Conservation (phyloP, 2,329 filamentous ascomycete genomes). For the Davidsoniella eucalypti region DNA sequence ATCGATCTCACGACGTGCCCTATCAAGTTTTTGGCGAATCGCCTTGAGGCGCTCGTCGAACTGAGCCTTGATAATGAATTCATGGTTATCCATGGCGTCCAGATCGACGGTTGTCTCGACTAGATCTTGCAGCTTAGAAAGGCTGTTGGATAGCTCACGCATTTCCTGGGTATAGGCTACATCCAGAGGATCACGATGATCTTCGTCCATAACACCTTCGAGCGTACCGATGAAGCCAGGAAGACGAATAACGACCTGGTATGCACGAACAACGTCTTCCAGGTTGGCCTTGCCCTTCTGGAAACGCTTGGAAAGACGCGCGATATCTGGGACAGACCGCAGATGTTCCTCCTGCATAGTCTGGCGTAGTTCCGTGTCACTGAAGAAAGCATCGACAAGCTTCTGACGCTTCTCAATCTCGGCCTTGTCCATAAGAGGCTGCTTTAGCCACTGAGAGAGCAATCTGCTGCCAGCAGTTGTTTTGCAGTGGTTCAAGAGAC, state of each 20-base stretch:
- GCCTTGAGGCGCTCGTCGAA: conserved; percentile 78
- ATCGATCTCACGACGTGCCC: conserved; percentile 66
- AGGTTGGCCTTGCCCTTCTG: conserved; percentile 80
- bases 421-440: conserved; percentile 78
- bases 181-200: conserved; percentile 76
- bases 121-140: conserved; percentile 87
- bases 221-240: conserved; percentile 81
- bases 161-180: conserved; percentile 75
- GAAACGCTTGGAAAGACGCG: conserved; percentile 84
- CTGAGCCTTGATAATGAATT: conserved; percentile 97
- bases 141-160: conserved; percentile 55
- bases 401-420: conserved; percentile 88
- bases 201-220: conserved; percentile 88
- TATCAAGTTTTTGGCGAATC: conserved; percentile 85
- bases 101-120: conserved; percentile 96
- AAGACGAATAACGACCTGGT: conserved; percentile 83
- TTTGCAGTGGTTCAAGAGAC: conserved; percentile 92
- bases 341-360: conserved; percentile 95
- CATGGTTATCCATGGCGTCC: conserved; percentile 86
- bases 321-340: conserved; percentile 82
- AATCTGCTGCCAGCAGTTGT: conserved; percentile 82
- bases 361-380: conserved; percentile 82
- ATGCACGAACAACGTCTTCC: conserved; percentile 88
- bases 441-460: conserved; percentile 91
- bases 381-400: conserved; percentile 85